A percentile compares a stretch with the other conserved stretches of the same genome.
Evolutionary conservation across 805 yeast species (phyloP).

Genomic region (Cyberlindnera maritima): DNA sequence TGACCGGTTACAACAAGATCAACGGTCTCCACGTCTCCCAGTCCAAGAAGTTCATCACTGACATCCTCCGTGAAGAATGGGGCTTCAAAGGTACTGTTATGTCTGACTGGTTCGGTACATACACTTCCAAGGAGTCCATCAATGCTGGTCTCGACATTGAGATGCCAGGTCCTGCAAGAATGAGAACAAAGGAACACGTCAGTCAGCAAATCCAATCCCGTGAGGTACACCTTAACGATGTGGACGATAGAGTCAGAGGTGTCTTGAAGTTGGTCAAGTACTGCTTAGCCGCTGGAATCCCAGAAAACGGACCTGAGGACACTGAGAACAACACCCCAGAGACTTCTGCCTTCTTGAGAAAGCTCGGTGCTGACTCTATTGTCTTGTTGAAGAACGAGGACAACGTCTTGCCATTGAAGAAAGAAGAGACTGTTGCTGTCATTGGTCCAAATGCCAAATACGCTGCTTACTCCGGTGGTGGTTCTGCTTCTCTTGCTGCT

Average conservation of each 20-base stretch:
- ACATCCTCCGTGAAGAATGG: conserved; percentile 53
- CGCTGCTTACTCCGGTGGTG: conserved; percentile 56
- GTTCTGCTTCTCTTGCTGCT: conserved; percentile 51
- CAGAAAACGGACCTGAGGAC: conserved; percentile 37
- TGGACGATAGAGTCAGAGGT: conserved; percentile 48
- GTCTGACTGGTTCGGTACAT: conserved; percentile 65
- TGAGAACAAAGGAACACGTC: conserved; percentile 38
- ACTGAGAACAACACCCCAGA: conserved; percentile 42
- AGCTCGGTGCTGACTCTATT: conserved; percentile 46
- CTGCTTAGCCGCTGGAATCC: conserved; percentile 40
- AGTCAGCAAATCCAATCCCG: conserved; percentile 37
- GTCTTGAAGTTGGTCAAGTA: conserved; percentile 48
- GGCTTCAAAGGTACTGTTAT: conserved; percentile 49
- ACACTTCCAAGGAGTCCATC: conserved; percentile 42
- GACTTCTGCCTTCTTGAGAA: conserved; percentile 37
- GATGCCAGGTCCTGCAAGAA: conserved; percentile 59
- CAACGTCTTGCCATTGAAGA: conserved; percentile 44
- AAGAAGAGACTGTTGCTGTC: conserved; percentile 41
- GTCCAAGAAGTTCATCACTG: conserved; percentile 37
- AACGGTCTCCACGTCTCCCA: conserved; percentile 57
- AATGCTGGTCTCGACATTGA: conserved; percentile 58
- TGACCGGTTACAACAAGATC: conserved; percentile 62
- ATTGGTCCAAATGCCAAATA: conserved; percentile 59
- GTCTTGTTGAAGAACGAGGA: conserved; percentile 56
- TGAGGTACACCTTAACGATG: conserved; percentile 37